phyloP scores from a whole-genome alignment of 2,329 filamentous ascomycete genomes.

The Lojkania enalia region DNA sequence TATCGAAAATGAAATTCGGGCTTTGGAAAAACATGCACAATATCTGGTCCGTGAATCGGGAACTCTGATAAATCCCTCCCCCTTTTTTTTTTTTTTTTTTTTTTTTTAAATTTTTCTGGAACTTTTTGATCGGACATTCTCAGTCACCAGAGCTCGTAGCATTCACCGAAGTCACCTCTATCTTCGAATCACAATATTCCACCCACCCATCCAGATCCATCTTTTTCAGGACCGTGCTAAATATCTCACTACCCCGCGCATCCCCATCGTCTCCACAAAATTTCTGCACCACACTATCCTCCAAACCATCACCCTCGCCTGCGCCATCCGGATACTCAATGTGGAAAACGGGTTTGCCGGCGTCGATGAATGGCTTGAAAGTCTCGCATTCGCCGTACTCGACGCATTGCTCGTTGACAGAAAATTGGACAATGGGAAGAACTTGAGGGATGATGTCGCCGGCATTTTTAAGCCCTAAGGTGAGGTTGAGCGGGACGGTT shows the following conservation, averaged over 20 bases:
- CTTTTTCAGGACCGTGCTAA: slow-evolving; percentile 69
- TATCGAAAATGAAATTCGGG: neutral
- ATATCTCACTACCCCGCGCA: slow-evolving; percentile 52
- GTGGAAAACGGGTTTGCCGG: slow-evolving; percentile 70
- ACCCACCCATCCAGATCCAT: slow-evolving; percentile 67
- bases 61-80: too few relatives aligned
- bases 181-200: slow-evolving; percentile 54
- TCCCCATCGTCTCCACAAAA: slow-evolving; percentile 47
- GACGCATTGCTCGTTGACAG: slow-evolving; percentile 71
- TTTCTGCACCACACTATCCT: slow-evolving; percentile 34
- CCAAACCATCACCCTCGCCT: slow-evolving; percentile 31
- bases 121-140: neutral
- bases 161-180: slow-evolving; percentile 28
- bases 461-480: slow-evolving; percentile 71
- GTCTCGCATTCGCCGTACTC: slow-evolving; percentile 62
- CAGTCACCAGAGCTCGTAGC: slow-evolving; percentile 2
- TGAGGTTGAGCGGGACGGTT: slow-evolving; percentile 59
- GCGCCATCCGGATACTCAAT: slow-evolving; percentile 68
- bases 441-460: slow-evolving; percentile 60
- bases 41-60: too few relatives aligned
- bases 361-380: slow-evolving; percentile 61
- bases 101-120: neutral
- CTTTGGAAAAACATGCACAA: neutral
- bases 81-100: neutral
- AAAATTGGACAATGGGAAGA: slow-evolving; percentile 62